These are phyloP conservation scores for Taphrina flavorubra DNA, from an alignment of 1,139 yeast species.

Conservation along the genomic window DNA sequence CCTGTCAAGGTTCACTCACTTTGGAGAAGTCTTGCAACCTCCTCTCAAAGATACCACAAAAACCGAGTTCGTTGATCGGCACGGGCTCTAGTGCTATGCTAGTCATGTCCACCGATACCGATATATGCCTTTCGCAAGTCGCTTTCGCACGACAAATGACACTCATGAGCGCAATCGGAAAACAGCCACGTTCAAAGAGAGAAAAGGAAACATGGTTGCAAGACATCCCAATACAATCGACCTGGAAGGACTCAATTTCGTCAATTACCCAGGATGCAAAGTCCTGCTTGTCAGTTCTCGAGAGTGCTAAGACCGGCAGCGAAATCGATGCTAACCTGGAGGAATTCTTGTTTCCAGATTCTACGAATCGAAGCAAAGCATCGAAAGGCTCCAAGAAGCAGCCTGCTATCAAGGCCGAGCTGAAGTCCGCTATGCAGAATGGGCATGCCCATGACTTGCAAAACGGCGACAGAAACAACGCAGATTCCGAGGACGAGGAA, in stretches of 20 bases:
- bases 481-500: slow-evolving; percentile 16
- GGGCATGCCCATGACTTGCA: slow-evolving; percentile 2
- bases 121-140: slow-evolving; percentile 15
- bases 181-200: slow-evolving; percentile 1
- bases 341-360: slow-evolving; percentile 21
- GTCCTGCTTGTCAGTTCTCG: slow-evolving; percentile 19
- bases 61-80: background rate
- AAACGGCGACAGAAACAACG: background rate
- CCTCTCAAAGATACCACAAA: slow-evolving; percentile 1
- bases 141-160: background rate
- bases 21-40: background rate
- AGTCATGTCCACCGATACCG: slow-evolving; percentile 6
- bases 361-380: background rate
- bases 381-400: slow-evolving; percentile 5
- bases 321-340: slow-evolving; percentile 29
- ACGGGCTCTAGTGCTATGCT: background rate
- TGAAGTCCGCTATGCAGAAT: background rate
- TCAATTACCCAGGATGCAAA: slow-evolving; percentile 11
- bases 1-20: slow-evolving; percentile 2
- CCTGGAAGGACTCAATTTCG: slow-evolving; percentile 34
- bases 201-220: slow-evolving; percentile 22
- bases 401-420: background rate
- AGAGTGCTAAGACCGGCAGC: slow-evolving; percentile 5
- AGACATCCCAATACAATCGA: slow-evolving; percentile 28
- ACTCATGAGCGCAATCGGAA: slow-evolving; percentile 16